phyloP scores from a whole-genome alignment of 345 rosid species.

The Raphanus raphanistrum region DNA sequence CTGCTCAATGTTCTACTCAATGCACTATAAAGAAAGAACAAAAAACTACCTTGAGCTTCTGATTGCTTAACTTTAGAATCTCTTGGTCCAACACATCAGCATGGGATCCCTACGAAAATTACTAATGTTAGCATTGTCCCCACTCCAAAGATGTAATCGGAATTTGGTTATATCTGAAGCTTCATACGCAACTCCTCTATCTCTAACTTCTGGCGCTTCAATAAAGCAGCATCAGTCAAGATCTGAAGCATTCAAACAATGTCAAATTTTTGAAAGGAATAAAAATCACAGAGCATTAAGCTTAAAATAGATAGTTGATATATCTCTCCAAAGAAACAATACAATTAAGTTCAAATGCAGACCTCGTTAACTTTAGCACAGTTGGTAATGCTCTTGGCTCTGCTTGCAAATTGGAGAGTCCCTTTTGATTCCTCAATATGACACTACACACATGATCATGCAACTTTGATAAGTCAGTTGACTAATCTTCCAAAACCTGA shows the following conservation, averaged over 20 bases:
- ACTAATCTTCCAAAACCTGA: too few relatives aligned
- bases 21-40: background rate
- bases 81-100: constrained; percentile 90
- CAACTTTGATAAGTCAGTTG: background rate
- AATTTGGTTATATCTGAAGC: constrained; percentile 65
- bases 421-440: constrained; percentile 97
- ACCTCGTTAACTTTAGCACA: constrained; percentile 99
- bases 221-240: constrained; percentile 90
- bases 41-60: constrained; percentile 76
- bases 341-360: background rate
- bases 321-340: too few relatives aligned
- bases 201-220: constrained; percentile 91
- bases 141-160: constrained; percentile 5
- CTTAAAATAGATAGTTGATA: too few relatives aligned
- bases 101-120: constrained; percentile 70
- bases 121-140: constrained; percentile 9
- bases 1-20: background rate
- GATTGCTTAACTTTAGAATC: constrained; percentile 80
- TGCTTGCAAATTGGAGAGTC: constrained; percentile 91
- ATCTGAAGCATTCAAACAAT: constrained; percentile 49
- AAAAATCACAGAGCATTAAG: too few relatives aligned
- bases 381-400: constrained; percentile 93
- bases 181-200: constrained; percentile 83
- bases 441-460: constrained; percentile 44
- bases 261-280: constrained; percentile 27